Percentiles rank a stretch among this genome's conserved stretches.
These are phyloP conservation scores for Phytopythium kandeliae DNA, from an alignment of 352 stramenopile genomes.

Conservation along the genomic window DNA sequence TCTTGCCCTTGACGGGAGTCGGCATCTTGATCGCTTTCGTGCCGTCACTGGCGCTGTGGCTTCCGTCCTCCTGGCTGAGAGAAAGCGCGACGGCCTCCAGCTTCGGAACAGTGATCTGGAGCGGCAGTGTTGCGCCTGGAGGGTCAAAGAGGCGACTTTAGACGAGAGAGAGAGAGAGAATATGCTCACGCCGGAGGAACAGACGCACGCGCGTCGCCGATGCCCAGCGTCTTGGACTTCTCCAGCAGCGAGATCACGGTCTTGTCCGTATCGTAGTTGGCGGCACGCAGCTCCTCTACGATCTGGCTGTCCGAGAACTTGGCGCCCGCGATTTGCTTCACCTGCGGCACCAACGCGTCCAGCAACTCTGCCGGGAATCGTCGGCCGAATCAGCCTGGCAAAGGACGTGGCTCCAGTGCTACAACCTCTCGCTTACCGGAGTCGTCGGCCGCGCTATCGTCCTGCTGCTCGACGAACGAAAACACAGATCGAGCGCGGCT, in stretches of 20 bases:
- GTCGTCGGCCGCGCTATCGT: conserved; percentile 21
- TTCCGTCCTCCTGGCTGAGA: conserved; percentile 30
- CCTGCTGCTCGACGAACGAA: conserved; percentile 64
- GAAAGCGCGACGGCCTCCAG: conserved; percentile 53
- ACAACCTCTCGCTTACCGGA: conserved; percentile 14
- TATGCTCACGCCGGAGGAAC: not conserved
- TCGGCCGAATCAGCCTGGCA: too few species aligned
- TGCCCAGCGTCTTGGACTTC: conserved; percentile 45
- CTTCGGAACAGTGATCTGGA: conserved; percentile 60
- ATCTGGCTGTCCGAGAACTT: conserved; percentile 59
- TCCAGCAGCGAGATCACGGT: conserved; percentile 68
- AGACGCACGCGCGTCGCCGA: conserved; percentile 7
- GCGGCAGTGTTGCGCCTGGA: conserved; percentile 30
- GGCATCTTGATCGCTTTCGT: conserved; percentile 28
- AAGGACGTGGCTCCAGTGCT: too few species aligned
- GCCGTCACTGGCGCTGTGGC: not conserved
- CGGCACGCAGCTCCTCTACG: conserved; percentile 49
- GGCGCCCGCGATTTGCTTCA: conserved; percentile 40
- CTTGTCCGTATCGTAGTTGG: conserved; percentile 81
- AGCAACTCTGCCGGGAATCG: conserved; percentile 65
- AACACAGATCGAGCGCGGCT: conserved; percentile 74
- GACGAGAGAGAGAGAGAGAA: not conserved
- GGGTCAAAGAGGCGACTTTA: not conserved
- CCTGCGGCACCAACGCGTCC: conserved; percentile 46
- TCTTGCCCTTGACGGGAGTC: conserved; percentile 35